Conservation (phyloP, 805 yeast genomes). For the Yarrowia sp. region DNA sequence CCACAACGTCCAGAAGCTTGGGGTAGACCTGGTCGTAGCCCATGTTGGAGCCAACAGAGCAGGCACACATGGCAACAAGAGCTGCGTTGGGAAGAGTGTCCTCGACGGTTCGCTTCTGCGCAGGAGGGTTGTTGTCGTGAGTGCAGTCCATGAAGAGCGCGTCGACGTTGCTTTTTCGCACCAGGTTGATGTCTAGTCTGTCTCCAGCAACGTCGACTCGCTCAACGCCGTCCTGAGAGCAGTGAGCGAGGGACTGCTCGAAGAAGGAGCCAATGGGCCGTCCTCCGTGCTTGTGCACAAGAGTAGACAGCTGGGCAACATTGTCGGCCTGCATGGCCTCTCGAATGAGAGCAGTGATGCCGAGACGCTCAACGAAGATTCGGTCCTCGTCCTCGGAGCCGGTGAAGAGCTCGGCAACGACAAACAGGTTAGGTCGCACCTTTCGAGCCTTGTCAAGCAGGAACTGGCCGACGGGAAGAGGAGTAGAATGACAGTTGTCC, state of each 20-base stretch:
- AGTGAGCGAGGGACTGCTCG: constrained; percentile 58
- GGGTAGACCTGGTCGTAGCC: constrained; percentile 96
- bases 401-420: constrained; percentile 90
- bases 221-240: constrained; percentile 20
- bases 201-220: constrained; percentile 27
- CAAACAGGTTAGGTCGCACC: constrained; percentile 80
- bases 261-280: constrained; percentile 89
- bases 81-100: constrained; percentile 96
- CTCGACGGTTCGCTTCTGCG: constrained; percentile 85
- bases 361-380: constrained; percentile 84
- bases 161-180: constrained; percentile 76
- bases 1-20: constrained; percentile 71
- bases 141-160: constrained; percentile 97
- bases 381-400: constrained; percentile 92
- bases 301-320: constrained; percentile 77
- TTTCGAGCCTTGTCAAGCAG: constrained; percentile 83
- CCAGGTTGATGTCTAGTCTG: constrained; percentile 35
- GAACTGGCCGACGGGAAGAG: constrained; percentile 88
- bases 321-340: constrained; percentile 98
- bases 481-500: constrained; percentile 96
- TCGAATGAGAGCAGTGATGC: constrained; percentile 82
- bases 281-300: constrained; percentile 92
- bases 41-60: constrained; percentile 90
- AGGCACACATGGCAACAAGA: constrained; percentile 84
- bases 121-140: constrained; percentile 90